Base-by-base conservation (phyloP, 176 grass and related monocot genomes). In the Zea luxurians region DNA sequence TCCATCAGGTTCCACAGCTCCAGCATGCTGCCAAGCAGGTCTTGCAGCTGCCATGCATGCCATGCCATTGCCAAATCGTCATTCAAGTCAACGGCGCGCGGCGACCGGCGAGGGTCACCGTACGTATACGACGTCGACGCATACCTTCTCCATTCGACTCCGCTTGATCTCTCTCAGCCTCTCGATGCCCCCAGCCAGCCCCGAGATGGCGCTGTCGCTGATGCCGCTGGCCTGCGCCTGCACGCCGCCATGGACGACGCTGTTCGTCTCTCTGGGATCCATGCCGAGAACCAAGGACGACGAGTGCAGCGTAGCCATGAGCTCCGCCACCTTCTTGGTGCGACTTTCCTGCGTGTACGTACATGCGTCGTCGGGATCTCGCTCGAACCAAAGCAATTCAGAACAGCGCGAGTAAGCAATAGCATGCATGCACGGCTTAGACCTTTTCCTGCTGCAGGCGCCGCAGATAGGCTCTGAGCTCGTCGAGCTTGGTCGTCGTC, bases 1-100 rank as follows among this genome's bases (percentile, higher is more conserved):
- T 98, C 96, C 96, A 98, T 91, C 66, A 98, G 82, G 62, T 87
- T 80, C 96, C 96, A 98, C 21, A 98, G 73, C 80, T 98, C 89
- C 55, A 98, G 85, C 91, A 98, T 92, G 55, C 74, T 82, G 41
- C 40, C 89, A 37, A 84, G 77, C 37, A 92, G 86, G 79, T 98
- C 91, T 78, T 98, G 95, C 79, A 97, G 85, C 95, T 92, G 66
- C 15, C 61, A 38, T 66, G 17, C 80, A 91, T 83, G 38, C 37
- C 37, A 38, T 38, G 2, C 27, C 27, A 40, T 40, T 40, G 38
- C 38, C 27, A 27, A 27, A 27, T 0, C 27, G 27, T 27, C 27
- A 27, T 27, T 27, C 27, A 27, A 27, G 0, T 27, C 27, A 27
- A 27, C 27, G 27, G 27, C 27, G 27, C 27, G 27, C 27, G 27